A percentile compares a stretch with the other conserved stretches of the same genome.
These are phyloP conservation scores for Penicillium antarcticum DNA, from an alignment of 495 filamentous ascomycete species.

Conservation along the genomic window DNA sequence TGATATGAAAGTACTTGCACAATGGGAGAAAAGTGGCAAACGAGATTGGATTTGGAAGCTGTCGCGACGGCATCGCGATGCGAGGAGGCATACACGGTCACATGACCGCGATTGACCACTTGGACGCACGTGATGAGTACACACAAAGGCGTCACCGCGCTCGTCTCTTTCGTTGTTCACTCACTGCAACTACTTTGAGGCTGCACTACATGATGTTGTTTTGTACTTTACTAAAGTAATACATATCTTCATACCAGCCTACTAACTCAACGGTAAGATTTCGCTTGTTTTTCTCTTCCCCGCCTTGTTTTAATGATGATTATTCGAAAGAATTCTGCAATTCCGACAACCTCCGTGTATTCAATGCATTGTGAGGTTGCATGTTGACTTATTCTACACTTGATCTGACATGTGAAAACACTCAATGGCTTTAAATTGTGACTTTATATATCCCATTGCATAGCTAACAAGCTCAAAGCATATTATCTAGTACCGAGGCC, in stretches of 20 bases:
- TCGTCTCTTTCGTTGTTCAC: background rate
- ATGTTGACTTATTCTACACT: slow-evolving; percentile 56
- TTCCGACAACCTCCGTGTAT: slow-evolving; percentile 47
- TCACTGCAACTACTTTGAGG: background rate
- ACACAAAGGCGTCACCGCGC: background rate
- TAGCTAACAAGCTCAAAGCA: slow-evolving; percentile 3
- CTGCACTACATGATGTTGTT: background rate
- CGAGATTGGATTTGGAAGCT: background rate
- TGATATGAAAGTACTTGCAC: background rate
- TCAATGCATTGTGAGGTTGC: slow-evolving; percentile 35
- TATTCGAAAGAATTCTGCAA: slow-evolving; percentile 57
- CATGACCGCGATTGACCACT: background rate
- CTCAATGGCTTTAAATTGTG: background rate
- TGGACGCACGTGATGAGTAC: too few species aligned
- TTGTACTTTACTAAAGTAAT: background rate
- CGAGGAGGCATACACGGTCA: background rate
- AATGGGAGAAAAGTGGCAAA: background rate
- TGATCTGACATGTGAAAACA: slow-evolving; percentile 44
- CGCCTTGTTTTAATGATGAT: slow-evolving; percentile 33
- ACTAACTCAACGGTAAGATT: slow-evolving; percentile 5
- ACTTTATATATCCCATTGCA: background rate
- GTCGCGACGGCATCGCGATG: background rate
- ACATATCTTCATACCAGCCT: background rate
- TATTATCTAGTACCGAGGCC: slow-evolving; percentile 29
- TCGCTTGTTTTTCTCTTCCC: background rate